Base-by-base conservation (phyloP, 768 basidiomycete species). In the Hygrocybe punicea region DNA sequence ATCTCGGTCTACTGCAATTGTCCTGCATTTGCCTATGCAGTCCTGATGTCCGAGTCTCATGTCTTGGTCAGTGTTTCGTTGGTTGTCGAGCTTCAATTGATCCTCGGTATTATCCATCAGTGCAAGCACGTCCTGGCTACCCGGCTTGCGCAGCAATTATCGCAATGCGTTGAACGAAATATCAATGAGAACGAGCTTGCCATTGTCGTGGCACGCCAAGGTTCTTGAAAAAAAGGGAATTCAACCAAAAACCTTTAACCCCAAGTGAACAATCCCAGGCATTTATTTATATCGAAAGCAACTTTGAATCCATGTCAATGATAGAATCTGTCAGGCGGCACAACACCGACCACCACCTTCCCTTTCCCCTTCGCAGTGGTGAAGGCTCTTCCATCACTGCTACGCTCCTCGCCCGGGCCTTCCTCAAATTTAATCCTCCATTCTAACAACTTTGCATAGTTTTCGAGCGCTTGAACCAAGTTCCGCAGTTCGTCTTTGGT, bases 71-170 rank as follows among this genome's bases (percentile, higher is more conserved):
- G 75, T 65, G 14, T 49, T 14, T 25, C 53, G 7, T 7, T 55
- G 33, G 72, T 53, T 39, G 52, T 21, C 49, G 14, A 36, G 46
- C 35, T 6, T 34, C 52, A n/a, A n/a, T n/a, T n/a, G 4, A 46
- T 21, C 37, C 21, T 19, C 21, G 17, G 3, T 8, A 50, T 53
- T 53, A 44, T 51, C 61, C 48, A 40, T 13, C 60, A 92, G 91
- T 93, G 91, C 65, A 92, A 93, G 67, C 91, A 93, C 67, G 69
- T 89, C 2, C 75, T 93, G 23, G 91, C 90, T 2, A 78, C 81
- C 11, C 72, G 77, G 13, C 72, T 93, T 13, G 86, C 87, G 2
- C 69, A 80, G 24, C 80, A 77, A 51, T 67, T 89, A 50, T 73
- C 72, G 3, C 76, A 75, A 53, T 83, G 76, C 58, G 62, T 82